Percentiles rank a stretch among this genome's conserved stretches.
These are phyloP conservation scores for Solanum aculeatissimum DNA, from an alignment of 305 asterid species.

Conservation along the genomic window DNA sequence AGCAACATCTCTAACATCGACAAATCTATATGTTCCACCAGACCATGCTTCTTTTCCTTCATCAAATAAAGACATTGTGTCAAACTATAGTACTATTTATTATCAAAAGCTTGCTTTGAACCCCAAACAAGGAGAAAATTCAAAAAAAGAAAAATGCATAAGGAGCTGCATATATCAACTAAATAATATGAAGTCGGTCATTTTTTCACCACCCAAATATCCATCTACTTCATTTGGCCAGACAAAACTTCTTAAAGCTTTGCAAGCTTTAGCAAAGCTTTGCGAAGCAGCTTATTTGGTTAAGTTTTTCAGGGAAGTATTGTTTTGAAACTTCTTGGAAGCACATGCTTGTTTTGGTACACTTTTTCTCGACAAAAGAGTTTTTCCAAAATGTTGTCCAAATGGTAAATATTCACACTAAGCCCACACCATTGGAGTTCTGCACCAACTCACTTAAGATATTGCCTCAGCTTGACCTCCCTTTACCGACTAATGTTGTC, in stretches of 20 bases:
- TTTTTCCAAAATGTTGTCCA: background rate
- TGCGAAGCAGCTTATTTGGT: background rate
- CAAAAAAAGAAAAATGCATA: background rate
- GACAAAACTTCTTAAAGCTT: background rate
- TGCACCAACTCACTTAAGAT: background rate
- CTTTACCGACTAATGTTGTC: background rate
- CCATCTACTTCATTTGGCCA: background rate
- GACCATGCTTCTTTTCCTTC: slow-evolving; percentile 7
- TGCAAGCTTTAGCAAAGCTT: background rate
- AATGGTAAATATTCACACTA: background rate
- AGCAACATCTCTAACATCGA: slow-evolving; percentile 45
- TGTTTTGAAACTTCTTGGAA: background rate
- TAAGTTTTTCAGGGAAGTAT: background rate
- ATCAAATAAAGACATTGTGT: background rate
- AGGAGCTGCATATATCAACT: background rate
- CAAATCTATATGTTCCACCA: background rate
- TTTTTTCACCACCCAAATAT: background rate
- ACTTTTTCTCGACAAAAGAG: background rate
- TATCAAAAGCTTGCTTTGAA: background rate
- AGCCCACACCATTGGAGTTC: background rate
- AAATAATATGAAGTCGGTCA: background rate
- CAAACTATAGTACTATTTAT: background rate
- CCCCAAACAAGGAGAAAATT: background rate
- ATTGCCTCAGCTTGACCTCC: background rate
- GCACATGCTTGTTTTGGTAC: background rate